Evolutionary conservation across 2,329 filamentous ascomycete genomes (phyloP).

Genomic region (Xylaria sp.): DNA sequence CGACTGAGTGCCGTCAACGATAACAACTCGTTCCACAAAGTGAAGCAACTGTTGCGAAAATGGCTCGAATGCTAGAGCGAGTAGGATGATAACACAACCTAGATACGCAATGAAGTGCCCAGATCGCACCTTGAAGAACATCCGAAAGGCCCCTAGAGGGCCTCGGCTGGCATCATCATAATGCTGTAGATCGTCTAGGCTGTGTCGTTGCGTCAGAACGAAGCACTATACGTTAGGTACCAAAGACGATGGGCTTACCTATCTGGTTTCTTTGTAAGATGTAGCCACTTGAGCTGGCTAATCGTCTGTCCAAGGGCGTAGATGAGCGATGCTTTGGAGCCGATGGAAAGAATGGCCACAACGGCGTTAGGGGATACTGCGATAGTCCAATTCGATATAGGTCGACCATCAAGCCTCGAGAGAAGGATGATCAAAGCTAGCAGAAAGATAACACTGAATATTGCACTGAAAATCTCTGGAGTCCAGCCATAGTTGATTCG

Average conservation of each 20-base stretch:
- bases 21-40: slow-evolving; percentile 23
- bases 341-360: slow-evolving; percentile 32
- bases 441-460: slow-evolving; percentile 23
- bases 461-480: slow-evolving; percentile 23
- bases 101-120: slow-evolving; percentile 24
- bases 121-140: slow-evolving; percentile 29
- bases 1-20: slow-evolving; percentile 11
- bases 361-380: slow-evolving; percentile 32
- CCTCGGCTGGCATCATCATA: slow-evolving; percentile 34
- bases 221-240: neutral
- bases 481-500: slow-evolving; percentile 18
- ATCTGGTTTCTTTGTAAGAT: slow-evolving; percentile 26
- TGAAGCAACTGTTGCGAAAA: slow-evolving; percentile 34
- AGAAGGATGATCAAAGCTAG: slow-evolving; percentile 33
- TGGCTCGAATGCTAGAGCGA: slow-evolving; percentile 31
- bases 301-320: slow-evolving; percentile 29
- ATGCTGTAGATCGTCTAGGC: slow-evolving; percentile 25
- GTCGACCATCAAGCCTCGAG: slow-evolving; percentile 24
- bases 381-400: slow-evolving; percentile 30
- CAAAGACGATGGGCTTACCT: slow-evolving; percentile 9
- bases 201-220: slow-evolving; percentile 14
- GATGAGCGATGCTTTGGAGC: slow-evolving; percentile 31
- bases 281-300: slow-evolving; percentile 32
- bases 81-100: slow-evolving; percentile 22
- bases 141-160: slow-evolving; percentile 28